These are phyloP conservation scores for Fusarium devonianum DNA, from an alignment of 2,329 filamentous ascomycete species.

Conservation along the genomic window DNA sequence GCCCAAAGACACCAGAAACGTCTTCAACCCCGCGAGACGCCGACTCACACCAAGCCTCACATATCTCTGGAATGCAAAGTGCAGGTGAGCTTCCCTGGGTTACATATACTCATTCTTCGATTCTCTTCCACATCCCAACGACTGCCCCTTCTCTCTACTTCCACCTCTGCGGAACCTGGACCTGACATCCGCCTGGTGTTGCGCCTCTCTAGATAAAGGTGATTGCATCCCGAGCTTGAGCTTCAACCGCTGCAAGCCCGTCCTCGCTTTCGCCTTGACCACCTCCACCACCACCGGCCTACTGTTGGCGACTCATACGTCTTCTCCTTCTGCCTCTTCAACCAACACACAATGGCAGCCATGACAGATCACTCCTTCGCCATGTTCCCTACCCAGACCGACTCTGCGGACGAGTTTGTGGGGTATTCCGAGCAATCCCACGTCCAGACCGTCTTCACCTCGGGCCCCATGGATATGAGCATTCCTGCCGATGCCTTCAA, in stretches of 20 bases:
- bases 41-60: constrained; percentile 30
- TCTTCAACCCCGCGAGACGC: constrained; percentile 35
- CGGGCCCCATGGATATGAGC: constrained; percentile 56
- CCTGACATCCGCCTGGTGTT: constrained; percentile 30
- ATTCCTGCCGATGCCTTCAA: constrained; percentile 56
- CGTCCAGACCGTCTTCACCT: constrained; percentile 47
- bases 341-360: constrained; percentile 40
- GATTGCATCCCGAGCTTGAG: constrained; percentile 35
- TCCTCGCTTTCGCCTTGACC: constrained; percentile 22
- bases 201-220: constrained; percentile 36
- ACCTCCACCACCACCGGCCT: constrained; percentile 14
- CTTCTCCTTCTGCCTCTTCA: constrained; percentile 7
- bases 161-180: constrained; percentile 3
- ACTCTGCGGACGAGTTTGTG: constrained; percentile 49
- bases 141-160: constrained; percentile 13
- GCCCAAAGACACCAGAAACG: constrained; percentile 19
- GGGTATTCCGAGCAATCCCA: constrained; percentile 56
- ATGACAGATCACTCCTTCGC: constrained; percentile 42
- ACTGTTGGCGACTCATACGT: constrained; percentile 5
- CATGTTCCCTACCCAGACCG: constrained; percentile 42
- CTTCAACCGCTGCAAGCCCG: constrained; percentile 27
- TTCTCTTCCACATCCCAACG: constrained; percentile 12
- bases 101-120: constrained; percentile 16
- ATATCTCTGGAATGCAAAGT: constrained; percentile 41
- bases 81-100: constrained; percentile 37